phyloP scores from a whole-genome alignment of 805 yeast species.

The Barnettozyma pratensis region DNA sequence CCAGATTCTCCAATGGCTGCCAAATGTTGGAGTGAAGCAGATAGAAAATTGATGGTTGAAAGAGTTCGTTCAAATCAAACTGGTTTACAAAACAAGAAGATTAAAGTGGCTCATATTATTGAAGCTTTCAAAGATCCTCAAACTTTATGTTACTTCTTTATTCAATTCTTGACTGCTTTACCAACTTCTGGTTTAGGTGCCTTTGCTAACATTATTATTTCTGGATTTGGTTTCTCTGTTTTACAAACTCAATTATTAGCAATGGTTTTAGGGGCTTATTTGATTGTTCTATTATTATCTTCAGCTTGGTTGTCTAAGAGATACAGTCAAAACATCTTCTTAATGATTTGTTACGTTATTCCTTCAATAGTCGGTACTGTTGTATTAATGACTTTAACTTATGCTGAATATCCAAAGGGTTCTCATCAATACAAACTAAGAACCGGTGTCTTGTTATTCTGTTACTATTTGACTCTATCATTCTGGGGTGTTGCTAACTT shows the following conservation, averaged over 20 bases:
- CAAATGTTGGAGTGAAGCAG: slow-evolving; percentile 33
- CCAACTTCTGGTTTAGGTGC: slow-evolving; percentile 49
- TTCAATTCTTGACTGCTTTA: slow-evolving; percentile 40
- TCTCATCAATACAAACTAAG: slow-evolving; percentile 16
- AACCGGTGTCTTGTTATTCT: slow-evolving; percentile 38
- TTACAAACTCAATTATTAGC: slow-evolving; percentile 24
- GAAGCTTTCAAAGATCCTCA: slow-evolving; percentile 36
- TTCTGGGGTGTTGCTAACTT: slow-evolving; percentile 47
- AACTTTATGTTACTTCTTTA: slow-evolving; percentile 47
- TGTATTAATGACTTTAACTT: slow-evolving; percentile 31
- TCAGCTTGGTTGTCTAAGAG: slow-evolving; percentile 31
- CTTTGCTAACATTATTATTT: slow-evolving; percentile 48
- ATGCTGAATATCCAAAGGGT: slow-evolving; percentile 2
- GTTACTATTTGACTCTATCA: slow-evolving; percentile 45
- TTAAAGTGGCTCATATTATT: slow-evolving; percentile 39
- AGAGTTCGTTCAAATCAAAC: slow-evolving; percentile 45
- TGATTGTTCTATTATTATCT: slow-evolving; percentile 26
- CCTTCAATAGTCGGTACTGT: slow-evolving; percentile 45
- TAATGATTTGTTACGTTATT: slow-evolving; percentile 27
- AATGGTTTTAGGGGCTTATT: slow-evolving; percentile 40
- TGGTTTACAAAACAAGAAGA: slow-evolving; percentile 44
- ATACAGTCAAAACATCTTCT: slow-evolving; percentile 15
- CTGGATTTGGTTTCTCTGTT: slow-evolving; percentile 40
- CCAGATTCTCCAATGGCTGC: slow-evolving; percentile 43
- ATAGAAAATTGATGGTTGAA: slow-evolving; percentile 41